phyloP scores from a whole-genome alignment of 2,329 filamentous ascomycete species.

The Paraphaeosphaeria sporulosa region DNA sequence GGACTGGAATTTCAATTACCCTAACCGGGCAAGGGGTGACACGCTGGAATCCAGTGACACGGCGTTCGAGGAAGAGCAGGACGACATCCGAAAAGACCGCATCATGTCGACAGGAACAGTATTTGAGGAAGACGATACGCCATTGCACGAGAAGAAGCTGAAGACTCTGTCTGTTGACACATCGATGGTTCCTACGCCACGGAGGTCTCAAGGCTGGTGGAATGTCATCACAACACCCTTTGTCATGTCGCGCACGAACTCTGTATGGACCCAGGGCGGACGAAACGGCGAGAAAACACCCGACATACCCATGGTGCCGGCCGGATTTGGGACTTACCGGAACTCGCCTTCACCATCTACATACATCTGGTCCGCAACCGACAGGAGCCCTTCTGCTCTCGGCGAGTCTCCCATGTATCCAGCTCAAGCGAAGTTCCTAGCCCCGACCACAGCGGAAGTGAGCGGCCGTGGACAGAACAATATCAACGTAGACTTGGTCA shows the following conservation, averaged over 20 bases:
- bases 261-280: conserved; percentile 43
- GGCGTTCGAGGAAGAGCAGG: conserved; percentile 60
- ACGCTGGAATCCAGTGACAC: conserved; percentile 48
- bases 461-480: not conserved
- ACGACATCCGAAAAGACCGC: conserved; percentile 49
- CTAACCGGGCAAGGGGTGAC: conserved; percentile 36
- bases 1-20: conserved; percentile 4
- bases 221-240: conserved; percentile 79
- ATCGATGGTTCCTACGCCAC: conserved; percentile 57
- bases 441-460: conserved; percentile 7
- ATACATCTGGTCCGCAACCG: conserved; percentile 36
- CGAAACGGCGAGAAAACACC: conserved; percentile 35
- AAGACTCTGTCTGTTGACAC: conserved; percentile 50
- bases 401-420: conserved; percentile 22
- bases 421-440: conserved; percentile 8
- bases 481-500: not conserved
- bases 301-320: conserved; percentile 44
- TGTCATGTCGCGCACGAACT: conserved; percentile 46
- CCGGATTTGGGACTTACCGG: conserved; percentile 28
- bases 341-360: conserved; percentile 27
- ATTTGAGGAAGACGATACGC: conserved; percentile 72
- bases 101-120: conserved; percentile 68
- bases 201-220: conserved; percentile 77
- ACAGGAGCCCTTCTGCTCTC: conserved; percentile 24
- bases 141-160: conserved; percentile 33